These are phyloP conservation scores for Sporothrix humicola DNA, from an alignment of 2,329 filamentous ascomycete genomes.

Conservation along the genomic window DNA sequence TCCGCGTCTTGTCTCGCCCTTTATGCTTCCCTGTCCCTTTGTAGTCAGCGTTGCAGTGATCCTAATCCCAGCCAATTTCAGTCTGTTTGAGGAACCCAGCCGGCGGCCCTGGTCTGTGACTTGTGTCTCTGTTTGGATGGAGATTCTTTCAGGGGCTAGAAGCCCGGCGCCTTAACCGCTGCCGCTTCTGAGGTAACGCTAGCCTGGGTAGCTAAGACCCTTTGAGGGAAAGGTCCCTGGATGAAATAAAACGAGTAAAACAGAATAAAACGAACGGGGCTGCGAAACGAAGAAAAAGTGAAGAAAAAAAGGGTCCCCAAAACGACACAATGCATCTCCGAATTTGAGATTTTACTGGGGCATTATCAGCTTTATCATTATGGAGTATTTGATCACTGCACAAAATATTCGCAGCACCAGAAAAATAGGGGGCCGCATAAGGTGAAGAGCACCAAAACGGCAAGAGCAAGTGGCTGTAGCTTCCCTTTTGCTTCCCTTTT, in stretches of 20 bases:
- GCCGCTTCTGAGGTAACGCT: conserved; percentile 21
- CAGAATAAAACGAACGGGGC: conserved; percentile 9
- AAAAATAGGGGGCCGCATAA: conserved; percentile 23
- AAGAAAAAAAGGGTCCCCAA: neutral
- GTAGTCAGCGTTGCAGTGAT: conserved; percentile 21
- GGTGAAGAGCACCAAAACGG: conserved; percentile 7
- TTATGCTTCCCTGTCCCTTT: neutral
- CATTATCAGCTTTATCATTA: neutral
- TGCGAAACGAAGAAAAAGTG: neutral
- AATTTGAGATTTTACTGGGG: neutral
- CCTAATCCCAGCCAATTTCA: conserved; percentile 26
- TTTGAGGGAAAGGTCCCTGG: neutral
- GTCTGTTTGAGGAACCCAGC: conserved; percentile 10
- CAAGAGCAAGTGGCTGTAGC: conserved; percentile 21
- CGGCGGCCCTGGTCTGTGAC: neutral
- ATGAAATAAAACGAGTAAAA: neutral
- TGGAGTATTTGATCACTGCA: neutral
- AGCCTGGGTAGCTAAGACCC: neutral
- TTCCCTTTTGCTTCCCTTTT: neutral
- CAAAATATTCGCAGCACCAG: conserved; percentile 9
- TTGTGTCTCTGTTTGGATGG: conserved; percentile 6
- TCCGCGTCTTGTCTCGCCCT: neutral
- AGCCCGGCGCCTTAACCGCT: conserved; percentile 24
- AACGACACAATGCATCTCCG: neutral
- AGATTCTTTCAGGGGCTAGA: conserved; percentile 27